Base-by-base conservation (phyloP, 768 basidiomycete genomes). In the Hygrophoropsis aurantiaca region DNA sequence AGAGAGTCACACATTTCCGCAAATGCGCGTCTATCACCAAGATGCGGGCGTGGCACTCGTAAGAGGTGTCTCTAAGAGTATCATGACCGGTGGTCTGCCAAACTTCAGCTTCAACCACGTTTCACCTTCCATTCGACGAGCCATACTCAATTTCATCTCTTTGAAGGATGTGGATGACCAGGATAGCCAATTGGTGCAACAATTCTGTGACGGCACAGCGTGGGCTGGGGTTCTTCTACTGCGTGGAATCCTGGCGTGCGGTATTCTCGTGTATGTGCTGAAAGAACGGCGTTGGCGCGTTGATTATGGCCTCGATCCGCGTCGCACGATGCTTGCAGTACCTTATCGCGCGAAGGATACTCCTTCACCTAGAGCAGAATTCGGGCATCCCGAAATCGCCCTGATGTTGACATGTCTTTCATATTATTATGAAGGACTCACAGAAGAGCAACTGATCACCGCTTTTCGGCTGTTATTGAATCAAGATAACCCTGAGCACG, bases 291-390 rank as follows among this genome's bases (percentile, higher is more conserved):
- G 72, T 19, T 71, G 69, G 69, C 46, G 71, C 2, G 72, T 73
- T 7, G 65, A 72, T 44, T 73, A 67, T 52, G 70, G 70, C 3
- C 65, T 67, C 13, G 50, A 68, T 33, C 58, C 48, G 5, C 5
- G 33, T 15, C 65, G 70, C 13, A 70, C 71, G 0, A 53, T 59
- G 55, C 51, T 71, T 4, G 70, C 70, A 0, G 72, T 71, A 1
- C 70, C 70, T 0, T 71, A 71, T 20, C 55, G 69, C 2, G 72
- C 70, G 0, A 71, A 68, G 44, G 72, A 73, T 19, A 53, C 69
- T 16, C 70, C 70, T 0, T 56, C 71, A 6, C 50, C 55, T 35
- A 55, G 64, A 21, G 70, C 70, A n/a, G 70, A 73, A 16, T 71
- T 71, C 30, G 67, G 66, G 4, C 70, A 73, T 38, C 70, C 70